Conservation (phyloP, 1,284 basidiomycete genomes). For the Agroathelia rolfsii region DNA sequence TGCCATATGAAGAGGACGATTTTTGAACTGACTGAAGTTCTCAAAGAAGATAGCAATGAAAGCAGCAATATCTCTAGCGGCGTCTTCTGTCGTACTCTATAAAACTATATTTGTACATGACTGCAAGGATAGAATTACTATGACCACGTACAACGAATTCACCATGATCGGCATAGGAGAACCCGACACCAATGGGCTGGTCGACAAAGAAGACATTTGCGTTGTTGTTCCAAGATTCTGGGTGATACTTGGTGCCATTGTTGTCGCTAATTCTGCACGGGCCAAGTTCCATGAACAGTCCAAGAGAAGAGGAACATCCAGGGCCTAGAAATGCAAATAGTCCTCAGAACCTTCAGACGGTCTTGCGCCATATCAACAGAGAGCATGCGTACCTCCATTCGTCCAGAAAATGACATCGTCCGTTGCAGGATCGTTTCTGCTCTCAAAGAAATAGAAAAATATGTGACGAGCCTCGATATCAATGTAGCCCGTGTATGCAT, state of each 20-base stretch:
- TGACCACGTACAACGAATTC: slow-evolving; percentile 32
- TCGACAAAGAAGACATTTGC: slow-evolving; percentile 68
- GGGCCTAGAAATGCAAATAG: slow-evolving; percentile 31
- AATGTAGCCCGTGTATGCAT: slow-evolving; percentile 53
- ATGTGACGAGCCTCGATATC: slow-evolving; percentile 58
- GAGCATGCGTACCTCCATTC: slow-evolving; percentile 39
- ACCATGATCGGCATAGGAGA: slow-evolving; percentile 48
- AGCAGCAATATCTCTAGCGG: slow-evolving; percentile 60
- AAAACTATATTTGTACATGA: slow-evolving; percentile 38
- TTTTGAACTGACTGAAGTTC: slow-evolving; percentile 58
- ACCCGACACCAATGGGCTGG: slow-evolving; percentile 63
- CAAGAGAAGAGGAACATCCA: slow-evolving; percentile 53
- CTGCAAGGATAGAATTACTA: slow-evolving; percentile 13
- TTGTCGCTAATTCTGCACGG: slow-evolving; percentile 19
- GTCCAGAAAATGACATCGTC: slow-evolving; percentile 70
- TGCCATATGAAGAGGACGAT: slow-evolving; percentile 55
- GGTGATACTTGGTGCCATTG: slow-evolving; percentile 50
- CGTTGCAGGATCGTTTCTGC: slow-evolving; percentile 52
- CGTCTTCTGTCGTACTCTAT: slow-evolving; percentile 57
- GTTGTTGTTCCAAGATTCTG: slow-evolving; percentile 54
- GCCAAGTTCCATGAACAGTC: slow-evolving; percentile 63
- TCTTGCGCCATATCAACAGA: slow-evolving; percentile 8
- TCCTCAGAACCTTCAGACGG: slow-evolving; percentile 7
- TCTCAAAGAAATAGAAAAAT: slow-evolving; percentile 86
- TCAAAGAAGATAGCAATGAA: slow-evolving; percentile 73